Percentiles rank a stretch among this genome's conserved stretches.
Conservation (phyloP, 805 yeast species). For the Brettanomyces anomalus region DNA sequence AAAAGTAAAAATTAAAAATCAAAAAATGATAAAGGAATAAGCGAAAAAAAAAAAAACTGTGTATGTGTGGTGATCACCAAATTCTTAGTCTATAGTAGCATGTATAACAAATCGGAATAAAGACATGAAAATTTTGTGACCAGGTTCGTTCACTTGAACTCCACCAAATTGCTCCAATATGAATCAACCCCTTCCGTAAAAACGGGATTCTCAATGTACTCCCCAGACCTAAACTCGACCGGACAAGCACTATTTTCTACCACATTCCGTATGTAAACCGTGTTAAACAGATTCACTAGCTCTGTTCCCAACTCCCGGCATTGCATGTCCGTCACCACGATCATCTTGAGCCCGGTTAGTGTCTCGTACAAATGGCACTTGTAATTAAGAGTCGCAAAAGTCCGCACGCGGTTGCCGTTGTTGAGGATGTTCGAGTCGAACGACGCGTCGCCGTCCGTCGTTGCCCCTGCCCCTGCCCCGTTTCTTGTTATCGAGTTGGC, state of each 20-base stretch:
- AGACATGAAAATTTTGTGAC: too few species aligned
- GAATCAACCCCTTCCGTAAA: conserved; percentile 51
- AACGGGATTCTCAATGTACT: conserved; percentile 44
- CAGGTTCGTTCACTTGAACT: conserved; percentile 11
- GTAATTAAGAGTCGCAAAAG: conserved; percentile 66
- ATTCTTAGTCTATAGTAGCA: too few species aligned
- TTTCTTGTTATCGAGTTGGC: conserved; percentile 29
- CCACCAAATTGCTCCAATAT: conserved; percentile 23
- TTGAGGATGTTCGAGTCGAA: conserved; percentile 19
- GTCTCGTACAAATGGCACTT: conserved; percentile 77
- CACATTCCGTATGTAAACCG: conserved; percentile 49
- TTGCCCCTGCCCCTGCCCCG: not conserved
- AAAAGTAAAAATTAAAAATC: too few species aligned
- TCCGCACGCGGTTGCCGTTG: conserved; percentile 19
- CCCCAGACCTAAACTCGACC: conserved; percentile 46
- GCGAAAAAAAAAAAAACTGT: too few species aligned
- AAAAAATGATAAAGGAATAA: too few species aligned
- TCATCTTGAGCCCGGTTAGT: conserved; percentile 68
- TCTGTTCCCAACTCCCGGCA: conserved; percentile 47
- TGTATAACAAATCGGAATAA: too few species aligned
- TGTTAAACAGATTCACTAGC: conserved; percentile 50
- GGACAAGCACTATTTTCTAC: conserved; percentile 54
- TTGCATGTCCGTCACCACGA: conserved; percentile 58
- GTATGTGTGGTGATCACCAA: too few species aligned
- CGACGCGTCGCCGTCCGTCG: not conserved